Base-by-base conservation (phyloP, 2,329 filamentous ascomycete species). In the Pseudogymnoascus sp. region DNA sequence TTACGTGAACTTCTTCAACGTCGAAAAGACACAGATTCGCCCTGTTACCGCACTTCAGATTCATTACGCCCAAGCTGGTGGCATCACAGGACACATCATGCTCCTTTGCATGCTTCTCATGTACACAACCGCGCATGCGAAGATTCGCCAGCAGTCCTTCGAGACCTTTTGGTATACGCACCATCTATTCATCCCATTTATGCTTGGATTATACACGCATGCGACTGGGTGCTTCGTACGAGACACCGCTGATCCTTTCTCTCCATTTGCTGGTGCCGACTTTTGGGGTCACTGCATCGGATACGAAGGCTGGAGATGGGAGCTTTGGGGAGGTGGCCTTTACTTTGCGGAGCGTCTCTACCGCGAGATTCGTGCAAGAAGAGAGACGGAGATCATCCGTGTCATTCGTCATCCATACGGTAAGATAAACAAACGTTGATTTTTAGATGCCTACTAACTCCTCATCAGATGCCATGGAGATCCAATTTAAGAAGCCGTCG, bases 81-180 rank as follows among this genome's bases (percentile, higher is more conserved):
- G 94, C 64, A 89, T 97, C 65, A 99, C 94, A 1, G 94, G 94
- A 5, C 94, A 99, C 75, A 83, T 97, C 65, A 99, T 99, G 94
- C 83, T 97, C 27, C 81, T 99, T n/a, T 97, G 92, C 82, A 99
- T 99, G 94, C 79, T 99, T 65, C 78, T 99, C 65, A 99, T 99
- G 82, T 99, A 96, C 77, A 99, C 94, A 1, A 97, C 92, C 0
- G 89, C 94, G 2, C 94, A 99, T 72, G 83, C 88, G 69, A 89
- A 90, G 67, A 97, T 99, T 67, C 89, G 94, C 61, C 93, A 97
- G 73, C 94, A 99, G 73, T 96, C 91, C 0, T 99, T 92, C 72
- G 94, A 99, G 77, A 95, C 93, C 0, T 99, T 99, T 74, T 99
- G 94, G 94, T 99, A 99, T 77, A 96, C 92, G 0, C 94, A 99